Percentiles rank a stretch among this genome's conserved stretches.
phyloP scores from a whole-genome alignment of 2,329 filamentous ascomycete genomes.

The Aspergillus floridensis region DNA sequence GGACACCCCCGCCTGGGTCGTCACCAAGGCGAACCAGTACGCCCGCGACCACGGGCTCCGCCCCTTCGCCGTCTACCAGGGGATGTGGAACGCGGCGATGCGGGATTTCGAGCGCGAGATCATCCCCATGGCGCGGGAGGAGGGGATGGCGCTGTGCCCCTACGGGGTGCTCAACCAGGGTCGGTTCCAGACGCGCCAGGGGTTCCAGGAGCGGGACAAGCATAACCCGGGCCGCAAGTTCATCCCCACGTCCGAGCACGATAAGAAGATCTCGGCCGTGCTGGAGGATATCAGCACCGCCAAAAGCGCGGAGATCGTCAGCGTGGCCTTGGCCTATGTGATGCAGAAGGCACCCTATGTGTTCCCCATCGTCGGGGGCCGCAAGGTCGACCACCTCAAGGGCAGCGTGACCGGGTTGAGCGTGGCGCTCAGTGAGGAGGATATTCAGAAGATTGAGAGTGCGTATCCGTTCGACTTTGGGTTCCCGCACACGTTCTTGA shows the following conservation, averaged over 20 bases:
- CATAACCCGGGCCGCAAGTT: too few relatives aligned
- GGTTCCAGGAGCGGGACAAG: too few relatives aligned
- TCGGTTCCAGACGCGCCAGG: constrained; percentile 9
- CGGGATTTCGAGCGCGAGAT: constrained; percentile 70
- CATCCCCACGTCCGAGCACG: not conserved
- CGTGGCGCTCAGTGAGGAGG: constrained; percentile 50
- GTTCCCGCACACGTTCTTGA: constrained; percentile 45
- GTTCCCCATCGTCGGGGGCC: constrained; percentile 52
- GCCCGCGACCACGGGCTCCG: constrained; percentile 67
- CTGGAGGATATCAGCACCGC: constrained; percentile 2
- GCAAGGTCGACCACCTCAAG: constrained; percentile 51
- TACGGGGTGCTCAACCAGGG: constrained; percentile 53
- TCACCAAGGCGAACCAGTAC: constrained; percentile 52
- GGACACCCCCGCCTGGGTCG: constrained; percentile 67
- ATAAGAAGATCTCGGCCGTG: constrained; percentile 8
- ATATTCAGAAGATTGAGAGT: constrained; percentile 55
- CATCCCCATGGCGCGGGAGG: constrained; percentile 61
- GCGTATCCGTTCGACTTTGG: constrained; percentile 54
- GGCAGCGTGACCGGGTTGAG: constrained; percentile 55
- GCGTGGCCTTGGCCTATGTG: constrained; percentile 51
- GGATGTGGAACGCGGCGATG: constrained; percentile 57
- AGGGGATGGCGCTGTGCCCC: constrained; percentile 61
- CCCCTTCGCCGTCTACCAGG: constrained; percentile 68
- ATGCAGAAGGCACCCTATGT: constrained; percentile 49
- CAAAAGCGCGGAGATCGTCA: constrained; percentile 3